phyloP scores from a whole-genome alignment of 192 early-diverging fungal species.

The Linderina pennispora region DNA sequence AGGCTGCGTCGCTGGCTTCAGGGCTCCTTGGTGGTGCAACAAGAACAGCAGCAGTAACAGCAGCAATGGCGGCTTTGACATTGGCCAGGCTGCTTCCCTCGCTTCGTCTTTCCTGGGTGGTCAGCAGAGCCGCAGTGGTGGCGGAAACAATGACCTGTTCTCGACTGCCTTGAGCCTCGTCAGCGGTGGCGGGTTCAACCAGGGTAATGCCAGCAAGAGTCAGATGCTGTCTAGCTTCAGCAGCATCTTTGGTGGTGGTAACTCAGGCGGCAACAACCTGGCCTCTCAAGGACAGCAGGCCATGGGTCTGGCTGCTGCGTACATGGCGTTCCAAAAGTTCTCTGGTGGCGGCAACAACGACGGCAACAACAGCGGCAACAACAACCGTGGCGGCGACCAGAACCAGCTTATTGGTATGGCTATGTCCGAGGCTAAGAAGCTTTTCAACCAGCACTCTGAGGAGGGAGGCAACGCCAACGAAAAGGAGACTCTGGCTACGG shows the following conservation, averaged over 20 bases:
- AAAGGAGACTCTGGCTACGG: slow-evolving; percentile 40
- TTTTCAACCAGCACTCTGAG: slow-evolving; percentile 29
- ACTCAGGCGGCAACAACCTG: slow-evolving; percentile 1
- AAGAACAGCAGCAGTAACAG: too few species aligned
- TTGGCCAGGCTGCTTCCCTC: too few species aligned
- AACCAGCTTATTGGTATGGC: slow-evolving; percentile 40
- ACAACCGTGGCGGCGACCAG: too few species aligned
- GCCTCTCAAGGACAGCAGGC: slow-evolving; percentile 23
- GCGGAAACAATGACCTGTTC: slow-evolving; percentile 20
- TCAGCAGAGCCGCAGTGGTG: slow-evolving; percentile 1
- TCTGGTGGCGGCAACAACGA: slow-evolving; percentile 1
- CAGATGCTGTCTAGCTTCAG: slow-evolving; percentile 28
- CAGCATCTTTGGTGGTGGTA: slow-evolving; percentile 5
- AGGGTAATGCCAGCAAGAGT: slow-evolving; percentile 21
- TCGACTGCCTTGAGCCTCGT: slow-evolving; percentile 27
- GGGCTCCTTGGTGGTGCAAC: slow-evolving; percentile 23
- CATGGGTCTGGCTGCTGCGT: slow-evolving; percentile 38
- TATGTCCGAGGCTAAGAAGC: slow-evolving; percentile 34
- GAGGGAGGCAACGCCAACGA: slow-evolving; percentile 29
- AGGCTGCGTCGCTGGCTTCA: slow-evolving; percentile 18
- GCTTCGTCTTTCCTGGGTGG: too few species aligned
- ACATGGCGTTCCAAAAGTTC: slow-evolving; percentile 38
- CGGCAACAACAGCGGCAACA: too few species aligned
- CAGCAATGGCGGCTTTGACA: too few species aligned
- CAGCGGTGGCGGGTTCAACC: slow-evolving; percentile 24